phyloP scores from a whole-genome alignment of 768 basidiomycete genomes.

The Amylocystis lapponica region DNA sequence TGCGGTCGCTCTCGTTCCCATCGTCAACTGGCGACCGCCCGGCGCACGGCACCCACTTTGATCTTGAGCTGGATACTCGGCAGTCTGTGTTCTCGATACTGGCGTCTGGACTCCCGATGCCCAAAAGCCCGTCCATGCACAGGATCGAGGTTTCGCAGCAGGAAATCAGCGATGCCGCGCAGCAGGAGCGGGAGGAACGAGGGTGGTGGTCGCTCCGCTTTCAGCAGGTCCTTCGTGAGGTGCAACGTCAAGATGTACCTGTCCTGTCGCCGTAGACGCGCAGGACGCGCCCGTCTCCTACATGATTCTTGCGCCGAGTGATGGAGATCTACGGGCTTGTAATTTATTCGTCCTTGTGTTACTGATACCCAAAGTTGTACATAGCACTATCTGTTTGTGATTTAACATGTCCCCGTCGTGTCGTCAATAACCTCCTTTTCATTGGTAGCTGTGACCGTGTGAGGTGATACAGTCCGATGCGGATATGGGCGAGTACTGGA shows the following conservation, averaged over 20 bases:
- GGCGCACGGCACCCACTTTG: constrained; percentile 22
- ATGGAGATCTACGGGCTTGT: too few species aligned
- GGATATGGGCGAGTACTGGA: too few species aligned
- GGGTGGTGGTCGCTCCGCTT: constrained; percentile 72
- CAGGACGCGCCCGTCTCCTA: not conserved
- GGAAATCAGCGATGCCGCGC: constrained; percentile 19
- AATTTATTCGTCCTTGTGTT: too few species aligned
- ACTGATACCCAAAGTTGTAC: too few species aligned
- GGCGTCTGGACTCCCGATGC: constrained; percentile 47
- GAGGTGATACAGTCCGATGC: too few species aligned
- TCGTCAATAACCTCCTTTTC: too few species aligned
- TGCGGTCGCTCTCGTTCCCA: constrained; percentile 37
- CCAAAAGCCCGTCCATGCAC: constrained; percentile 70
- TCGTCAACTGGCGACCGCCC: constrained; percentile 24
- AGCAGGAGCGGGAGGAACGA: constrained; percentile 59
- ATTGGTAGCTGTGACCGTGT: too few species aligned
- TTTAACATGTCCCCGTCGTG: too few species aligned
- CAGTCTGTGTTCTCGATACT: constrained; percentile 35
- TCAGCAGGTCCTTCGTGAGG: constrained; percentile 53
- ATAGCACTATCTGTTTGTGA: too few species aligned
- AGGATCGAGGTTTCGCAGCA: constrained; percentile 25
- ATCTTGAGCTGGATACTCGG: constrained; percentile 26
- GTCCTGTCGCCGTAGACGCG: not conserved
- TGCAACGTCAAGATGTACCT: constrained; percentile 29
- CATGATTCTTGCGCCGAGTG: too few species aligned